phyloP scores from a whole-genome alignment of 139 green algal genomes.

The Chlamydomonas applanata region DNA sequence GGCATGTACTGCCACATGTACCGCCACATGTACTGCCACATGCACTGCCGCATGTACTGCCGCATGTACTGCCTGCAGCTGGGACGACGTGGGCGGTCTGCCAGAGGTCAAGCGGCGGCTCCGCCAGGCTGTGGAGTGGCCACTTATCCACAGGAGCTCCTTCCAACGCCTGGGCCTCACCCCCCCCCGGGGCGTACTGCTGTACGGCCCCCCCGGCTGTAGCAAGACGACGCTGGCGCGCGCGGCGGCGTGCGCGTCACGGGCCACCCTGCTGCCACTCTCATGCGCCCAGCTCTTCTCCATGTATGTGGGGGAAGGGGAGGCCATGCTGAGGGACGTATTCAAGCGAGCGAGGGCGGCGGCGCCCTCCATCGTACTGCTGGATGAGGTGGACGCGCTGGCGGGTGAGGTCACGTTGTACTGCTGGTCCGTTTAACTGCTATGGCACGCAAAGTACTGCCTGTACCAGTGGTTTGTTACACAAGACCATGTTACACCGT shows the following conservation, averaged over 20 bases:
- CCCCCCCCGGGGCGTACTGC: constrained; percentile 75
- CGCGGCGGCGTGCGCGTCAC: constrained; percentile 65
- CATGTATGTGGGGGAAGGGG: constrained; percentile 89
- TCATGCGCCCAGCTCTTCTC: constrained; percentile 77
- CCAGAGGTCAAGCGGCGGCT: constrained; percentile 72
- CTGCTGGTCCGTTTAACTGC: too few relatives aligned
- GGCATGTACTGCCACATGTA: too few relatives aligned
- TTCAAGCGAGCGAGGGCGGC: constrained; percentile 72
- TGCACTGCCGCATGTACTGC: too few relatives aligned
- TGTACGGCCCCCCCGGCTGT: constrained; percentile 86
- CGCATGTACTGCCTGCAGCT: constrained; percentile 49
- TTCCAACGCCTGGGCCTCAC: constrained; percentile 74
- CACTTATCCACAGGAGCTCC: constrained; percentile 60
- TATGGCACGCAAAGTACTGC: too few relatives aligned
- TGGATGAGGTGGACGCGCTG: constrained; percentile 87
- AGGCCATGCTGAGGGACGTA: constrained; percentile 65
- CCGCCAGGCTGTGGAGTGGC: constrained; percentile 81
- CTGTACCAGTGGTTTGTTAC: too few relatives aligned
- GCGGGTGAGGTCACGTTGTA: constrained; percentile 38
- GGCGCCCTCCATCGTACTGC: constrained; percentile 79
- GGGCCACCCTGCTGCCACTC: constrained; percentile 73
- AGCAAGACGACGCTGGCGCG: constrained; percentile 85
- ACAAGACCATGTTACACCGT: too few relatives aligned
- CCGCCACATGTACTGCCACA: too few relatives aligned
- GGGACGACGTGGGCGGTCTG: constrained; percentile 82